These are phyloP conservation scores for Phytophthora cactorum DNA, from an alignment of 352 stramenopile genomes.

Conservation along the genomic window DNA sequence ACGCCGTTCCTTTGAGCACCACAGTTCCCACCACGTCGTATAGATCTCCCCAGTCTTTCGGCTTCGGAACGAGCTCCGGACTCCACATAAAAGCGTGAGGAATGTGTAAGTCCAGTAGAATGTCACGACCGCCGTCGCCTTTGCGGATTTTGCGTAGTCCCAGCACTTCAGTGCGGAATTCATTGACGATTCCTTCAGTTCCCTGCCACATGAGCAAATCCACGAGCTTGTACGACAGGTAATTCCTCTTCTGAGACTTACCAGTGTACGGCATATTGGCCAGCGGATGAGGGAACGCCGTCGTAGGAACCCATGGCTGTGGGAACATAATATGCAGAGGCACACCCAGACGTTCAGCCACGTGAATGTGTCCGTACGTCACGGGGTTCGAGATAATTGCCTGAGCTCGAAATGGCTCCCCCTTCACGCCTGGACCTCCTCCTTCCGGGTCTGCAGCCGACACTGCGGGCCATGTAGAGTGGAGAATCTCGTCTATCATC, in stretches of 20 bases:
- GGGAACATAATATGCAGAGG: conserved; percentile 95
- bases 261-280: conserved; percentile 77
- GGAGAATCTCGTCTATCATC: conserved; percentile 91
- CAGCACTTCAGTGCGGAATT: conserved; percentile 52
- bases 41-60: conserved; percentile 61
- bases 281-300: conserved; percentile 89
- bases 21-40: conserved; percentile 57
- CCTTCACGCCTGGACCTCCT: conserved; percentile 37
- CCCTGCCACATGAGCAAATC: conserved; percentile 61
- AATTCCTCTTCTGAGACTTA: conserved; percentile 53
- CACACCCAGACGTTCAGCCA: conserved; percentile 90
- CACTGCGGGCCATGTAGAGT: conserved; percentile 87
- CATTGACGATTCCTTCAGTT: conserved; percentile 49
- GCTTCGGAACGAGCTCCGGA: conserved; percentile 52
- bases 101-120: conserved; percentile 49
- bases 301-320: conserved; percentile 88
- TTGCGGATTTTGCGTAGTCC: conserved; percentile 41
- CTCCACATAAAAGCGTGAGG: conserved; percentile 78
- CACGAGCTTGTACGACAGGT: conserved; percentile 58
- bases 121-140: conserved; percentile 41
- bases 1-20: conserved; percentile 38
- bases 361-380: conserved; percentile 91
- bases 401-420: conserved; percentile 76
- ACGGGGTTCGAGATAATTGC: conserved; percentile 95
- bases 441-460: conserved; percentile 73